Percentiles rank a stretch among this genome's conserved stretches.
Conservation (phyloP, 106 monocot genomes). For the Acanthochlamys bracteata region DNA sequence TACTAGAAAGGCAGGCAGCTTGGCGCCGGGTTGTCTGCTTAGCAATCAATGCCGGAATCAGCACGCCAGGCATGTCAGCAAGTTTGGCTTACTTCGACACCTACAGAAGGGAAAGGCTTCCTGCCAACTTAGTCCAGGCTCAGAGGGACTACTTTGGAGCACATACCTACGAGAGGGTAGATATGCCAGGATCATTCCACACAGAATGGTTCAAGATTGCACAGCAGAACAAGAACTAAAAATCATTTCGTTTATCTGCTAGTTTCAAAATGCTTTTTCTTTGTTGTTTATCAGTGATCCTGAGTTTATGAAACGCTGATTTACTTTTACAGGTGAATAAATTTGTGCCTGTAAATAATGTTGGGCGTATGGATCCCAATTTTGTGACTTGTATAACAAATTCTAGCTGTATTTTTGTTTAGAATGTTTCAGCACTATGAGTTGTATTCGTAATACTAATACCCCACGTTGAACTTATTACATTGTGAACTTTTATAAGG, state of each 20-base stretch:
- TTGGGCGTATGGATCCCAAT: too few relatives aligned
- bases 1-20: conserved; percentile 34
- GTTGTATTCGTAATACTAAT: too few relatives aligned
- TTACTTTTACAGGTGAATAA: too few relatives aligned
- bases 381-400: too few relatives aligned
- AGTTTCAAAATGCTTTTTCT: too few relatives aligned
- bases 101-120: conserved; percentile 45
- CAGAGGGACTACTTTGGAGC: conserved; percentile 56
- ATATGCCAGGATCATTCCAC: conserved; percentile 42
- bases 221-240: conserved; percentile 28
- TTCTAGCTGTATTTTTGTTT: too few relatives aligned
- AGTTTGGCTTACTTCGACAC: conserved; percentile 53
- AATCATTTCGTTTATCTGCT: not conserved
- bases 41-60: conserved; percentile 36
- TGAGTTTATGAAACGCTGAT: too few relatives aligned
- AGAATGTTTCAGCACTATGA: too few relatives aligned
- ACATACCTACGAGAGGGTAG: conserved; percentile 42
- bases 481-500: too few relatives aligned
- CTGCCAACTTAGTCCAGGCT: conserved; percentile 51
- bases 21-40: conserved; percentile 44
- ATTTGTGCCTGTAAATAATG: too few relatives aligned
- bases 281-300: too few relatives aligned
- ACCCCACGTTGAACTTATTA: too few relatives aligned
- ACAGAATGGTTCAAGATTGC: conserved; percentile 60
- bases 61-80: conserved; percentile 43